These are phyloP conservation scores for Neonothopanus nambi DNA, from an alignment of 1,284 basidiomycete species.

Conservation along the genomic window DNA sequence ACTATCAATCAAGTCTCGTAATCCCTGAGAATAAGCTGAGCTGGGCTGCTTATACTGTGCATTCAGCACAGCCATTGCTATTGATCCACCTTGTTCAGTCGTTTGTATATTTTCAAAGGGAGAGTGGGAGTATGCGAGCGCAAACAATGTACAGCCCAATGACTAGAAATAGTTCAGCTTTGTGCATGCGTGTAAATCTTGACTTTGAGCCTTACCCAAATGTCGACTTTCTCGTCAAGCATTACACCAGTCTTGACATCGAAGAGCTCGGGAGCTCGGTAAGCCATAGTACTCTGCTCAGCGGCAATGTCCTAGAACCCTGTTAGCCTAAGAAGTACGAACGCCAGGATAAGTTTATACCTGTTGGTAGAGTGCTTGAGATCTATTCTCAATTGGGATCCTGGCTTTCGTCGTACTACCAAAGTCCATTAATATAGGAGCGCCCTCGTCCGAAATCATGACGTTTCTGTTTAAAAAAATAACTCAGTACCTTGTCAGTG, in stretches of 20 bases:
- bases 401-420: constrained; percentile 86
- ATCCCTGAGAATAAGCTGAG: constrained; percentile 78
- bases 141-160: constrained; percentile 88
- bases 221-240: constrained; percentile 94
- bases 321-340: neutral
- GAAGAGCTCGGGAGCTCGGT: constrained; percentile 92
- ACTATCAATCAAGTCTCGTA: constrained; percentile 79
- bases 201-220: constrained; percentile 71
- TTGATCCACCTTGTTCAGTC: constrained; percentile 86
- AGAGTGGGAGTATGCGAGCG: constrained; percentile 89
- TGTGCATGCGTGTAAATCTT: no score
- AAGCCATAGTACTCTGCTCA: constrained; percentile 96
- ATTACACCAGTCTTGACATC: constrained; percentile 89
- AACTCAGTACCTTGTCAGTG: no score
- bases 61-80: constrained; percentile 93
- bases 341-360: constrained; percentile 33
- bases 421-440: constrained; percentile 97
- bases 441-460: constrained; percentile 92
- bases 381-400: constrained; percentile 76
- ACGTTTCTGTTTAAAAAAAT: constrained; percentile 66
- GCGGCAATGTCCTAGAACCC: constrained; percentile 79
- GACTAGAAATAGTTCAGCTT: constrained; percentile 51
- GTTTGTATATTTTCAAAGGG: constrained; percentile 90
- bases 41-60: constrained; percentile 87
- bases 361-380: constrained; percentile 86